These are phyloP conservation scores for Penicillium sp. DNA, from an alignment of 2,329 filamentous ascomycete species.

Conservation along the genomic window DNA sequence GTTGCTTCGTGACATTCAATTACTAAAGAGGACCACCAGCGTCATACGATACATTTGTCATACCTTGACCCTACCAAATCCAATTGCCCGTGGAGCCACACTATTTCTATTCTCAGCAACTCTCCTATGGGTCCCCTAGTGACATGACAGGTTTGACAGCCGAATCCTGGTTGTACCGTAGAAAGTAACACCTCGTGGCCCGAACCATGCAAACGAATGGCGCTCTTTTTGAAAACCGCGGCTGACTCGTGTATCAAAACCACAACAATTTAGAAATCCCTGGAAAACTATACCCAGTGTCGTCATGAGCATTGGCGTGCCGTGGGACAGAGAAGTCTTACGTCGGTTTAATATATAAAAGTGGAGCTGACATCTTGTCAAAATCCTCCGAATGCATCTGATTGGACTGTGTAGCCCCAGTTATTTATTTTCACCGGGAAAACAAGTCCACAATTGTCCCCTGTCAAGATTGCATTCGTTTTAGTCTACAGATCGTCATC, in stretches of 20 bases:
- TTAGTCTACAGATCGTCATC: neutral
- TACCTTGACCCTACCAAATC: neutral
- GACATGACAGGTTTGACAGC: neutral
- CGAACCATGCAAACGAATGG: neutral
- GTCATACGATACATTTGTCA: slow-evolving; percentile 12
- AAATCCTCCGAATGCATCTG: neutral
- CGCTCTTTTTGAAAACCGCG: neutral
- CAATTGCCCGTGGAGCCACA: neutral
- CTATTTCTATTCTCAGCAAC: neutral
- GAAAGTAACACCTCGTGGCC: slow-evolving; percentile 13
- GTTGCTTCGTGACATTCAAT: neutral
- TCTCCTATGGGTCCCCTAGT: neutral
- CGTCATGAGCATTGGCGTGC: slow-evolving; percentile 15
- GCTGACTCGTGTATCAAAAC: neutral
- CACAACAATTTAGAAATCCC: neutral
- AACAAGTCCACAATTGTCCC: neutral
- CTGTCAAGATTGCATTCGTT: neutral
- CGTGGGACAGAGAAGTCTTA: slow-evolving; percentile 14
- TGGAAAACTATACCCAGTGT: slow-evolving; percentile 1
- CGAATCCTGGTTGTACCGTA: slow-evolving; percentile 8
- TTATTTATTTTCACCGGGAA: neutral
- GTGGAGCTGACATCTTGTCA: slow-evolving; percentile 7
- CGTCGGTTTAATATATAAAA: slow-evolving; percentile 27
- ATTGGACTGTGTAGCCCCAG: neutral
- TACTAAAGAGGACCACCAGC: slow-evolving; percentile 1